Evolutionary conservation across 352 stramenopile genomes (phyloP).

Genomic region (Hyaloperonospora arabidopsidis): DNA sequence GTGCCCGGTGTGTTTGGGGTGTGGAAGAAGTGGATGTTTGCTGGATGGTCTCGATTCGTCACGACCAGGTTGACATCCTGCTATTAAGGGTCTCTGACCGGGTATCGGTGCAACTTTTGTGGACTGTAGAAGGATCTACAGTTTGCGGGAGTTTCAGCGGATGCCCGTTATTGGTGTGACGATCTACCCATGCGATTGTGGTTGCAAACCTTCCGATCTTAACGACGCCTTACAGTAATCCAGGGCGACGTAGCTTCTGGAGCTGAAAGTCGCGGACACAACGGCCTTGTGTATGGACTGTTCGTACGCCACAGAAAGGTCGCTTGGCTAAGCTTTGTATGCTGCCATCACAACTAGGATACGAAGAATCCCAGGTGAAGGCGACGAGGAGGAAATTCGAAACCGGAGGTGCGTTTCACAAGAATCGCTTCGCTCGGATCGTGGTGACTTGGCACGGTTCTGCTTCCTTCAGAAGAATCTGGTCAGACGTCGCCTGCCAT

Average conservation of each 20-base stretch:
- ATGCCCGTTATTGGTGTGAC: too few relatives aligned
- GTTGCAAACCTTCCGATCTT: conserved; percentile 17
- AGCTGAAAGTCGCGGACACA: conserved; percentile 44
- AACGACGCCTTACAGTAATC: conserved; percentile 51
- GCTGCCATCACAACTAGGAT: conserved; percentile 45
- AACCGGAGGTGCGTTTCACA: conserved; percentile 36
- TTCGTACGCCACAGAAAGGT: conserved; percentile 48
- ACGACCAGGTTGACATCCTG: too few relatives aligned
- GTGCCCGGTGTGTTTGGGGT: too few relatives aligned
- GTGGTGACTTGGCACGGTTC: conserved; percentile 13
- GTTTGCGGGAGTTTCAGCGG: too few relatives aligned
- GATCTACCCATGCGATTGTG: too few relatives aligned
- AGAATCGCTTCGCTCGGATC: conserved; percentile 40
- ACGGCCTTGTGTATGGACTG: conserved; percentile 66
- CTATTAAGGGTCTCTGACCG: too few relatives aligned
- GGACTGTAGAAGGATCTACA: too few relatives aligned
- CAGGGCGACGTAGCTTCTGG: conserved; percentile 69
- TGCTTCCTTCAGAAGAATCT: conserved; percentile 1
- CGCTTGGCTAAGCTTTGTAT: conserved; percentile 31
- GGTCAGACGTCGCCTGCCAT: not conserved
- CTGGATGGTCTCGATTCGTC: too few relatives aligned
- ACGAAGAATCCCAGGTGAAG: conserved; percentile 65
- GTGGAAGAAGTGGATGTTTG: too few relatives aligned
- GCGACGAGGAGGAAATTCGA: conserved; percentile 54
- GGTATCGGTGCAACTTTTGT: too few relatives aligned